phyloP scores from a whole-genome alignment of 345 rosid genomes.

The Melaleuca quinquenervia region DNA sequence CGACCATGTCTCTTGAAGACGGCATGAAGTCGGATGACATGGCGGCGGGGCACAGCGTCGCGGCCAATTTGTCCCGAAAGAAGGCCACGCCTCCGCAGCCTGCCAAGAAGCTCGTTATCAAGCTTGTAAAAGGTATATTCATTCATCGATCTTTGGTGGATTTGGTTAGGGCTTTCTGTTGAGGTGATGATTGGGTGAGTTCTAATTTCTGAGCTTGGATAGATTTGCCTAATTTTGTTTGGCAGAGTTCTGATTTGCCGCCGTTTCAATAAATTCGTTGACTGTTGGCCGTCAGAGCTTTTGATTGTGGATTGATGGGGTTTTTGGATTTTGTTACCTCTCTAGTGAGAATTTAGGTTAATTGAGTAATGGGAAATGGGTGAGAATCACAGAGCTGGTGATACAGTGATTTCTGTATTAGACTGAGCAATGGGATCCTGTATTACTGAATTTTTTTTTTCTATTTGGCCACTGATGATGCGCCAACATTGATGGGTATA shows the following conservation, averaged over 20 bases:
- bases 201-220: not conserved
- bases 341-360: not conserved
- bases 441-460: not conserved
- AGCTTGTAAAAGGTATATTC: conserved; percentile 60
- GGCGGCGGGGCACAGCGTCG: conserved; percentile 12
- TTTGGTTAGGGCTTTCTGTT: not conserved
- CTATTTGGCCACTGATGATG: not conserved
- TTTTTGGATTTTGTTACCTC: not conserved
- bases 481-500: not conserved
- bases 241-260: not conserved
- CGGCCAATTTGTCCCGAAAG: conserved; percentile 78
- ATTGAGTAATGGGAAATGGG: not conserved
- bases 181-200: not conserved
- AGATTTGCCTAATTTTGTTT: not conserved
- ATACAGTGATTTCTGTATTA: not conserved
- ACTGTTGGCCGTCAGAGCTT: not conserved
- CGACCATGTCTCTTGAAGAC: conserved; percentile 10
- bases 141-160: not conserved
- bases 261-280: not conserved
- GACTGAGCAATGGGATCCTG: not conserved
- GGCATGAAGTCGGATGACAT: conserved; percentile 38
- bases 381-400: not conserved
- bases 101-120: conserved; percentile 80
- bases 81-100: conserved; percentile 84
- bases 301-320: not conserved